A percentile compares a stretch with the other conserved stretches of the same genome.
These are phyloP conservation scores for Phlyctochytrium arcticum DNA, from an alignment of 192 early-diverging fungal genomes.

Conservation along the genomic window DNA sequence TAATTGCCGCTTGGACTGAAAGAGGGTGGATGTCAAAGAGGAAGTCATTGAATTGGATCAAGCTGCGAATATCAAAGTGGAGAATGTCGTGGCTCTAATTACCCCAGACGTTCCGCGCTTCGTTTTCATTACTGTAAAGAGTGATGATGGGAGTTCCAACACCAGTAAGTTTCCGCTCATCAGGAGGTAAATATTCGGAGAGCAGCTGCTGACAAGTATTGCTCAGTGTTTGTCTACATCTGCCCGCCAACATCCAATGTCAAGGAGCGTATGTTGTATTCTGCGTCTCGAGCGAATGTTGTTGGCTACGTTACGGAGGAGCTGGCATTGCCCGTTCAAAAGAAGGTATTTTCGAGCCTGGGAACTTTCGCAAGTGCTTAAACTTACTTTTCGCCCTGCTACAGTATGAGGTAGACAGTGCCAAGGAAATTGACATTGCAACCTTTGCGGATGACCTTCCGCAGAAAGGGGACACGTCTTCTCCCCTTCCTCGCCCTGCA, in stretches of 20 bases:
- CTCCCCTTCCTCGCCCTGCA: slow-evolving; percentile 3
- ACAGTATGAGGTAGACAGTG: slow-evolving; percentile 28
- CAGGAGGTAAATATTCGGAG: too few species aligned
- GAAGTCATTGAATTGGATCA: slow-evolving; percentile 30
- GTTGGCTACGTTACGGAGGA: slow-evolving; percentile 51
- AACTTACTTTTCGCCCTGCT: not conserved
- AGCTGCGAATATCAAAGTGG: slow-evolving; percentile 50
- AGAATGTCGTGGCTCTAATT: slow-evolving; percentile 8
- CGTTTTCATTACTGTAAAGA: slow-evolving; percentile 56
- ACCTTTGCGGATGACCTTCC: not conserved
- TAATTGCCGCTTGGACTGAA: not conserved
- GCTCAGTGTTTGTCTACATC: slow-evolving; percentile 79
- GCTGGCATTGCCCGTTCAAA: slow-evolving; percentile 50
- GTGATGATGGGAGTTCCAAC: slow-evolving; percentile 3
- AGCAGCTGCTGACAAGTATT: not conserved
- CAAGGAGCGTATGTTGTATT: slow-evolving; percentile 87
- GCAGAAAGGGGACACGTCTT: not conserved
- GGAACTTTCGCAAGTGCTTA: not conserved
- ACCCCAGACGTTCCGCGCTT: slow-evolving; percentile 68
- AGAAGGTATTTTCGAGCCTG: slow-evolving; percentile 43
- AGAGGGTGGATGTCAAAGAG: slow-evolving; percentile 20
- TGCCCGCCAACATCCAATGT: slow-evolving; percentile 82
- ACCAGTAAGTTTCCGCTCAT: not conserved
- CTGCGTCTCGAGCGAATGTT: slow-evolving; percentile 65
- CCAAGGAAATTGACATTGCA: slow-evolving; percentile 22